A percentile compares a stretch with the other conserved stretches of the same genome.
phyloP scores from a whole-genome alignment of 192 early-diverging fungal genomes.

The Entophlyctis luteolus region DNA sequence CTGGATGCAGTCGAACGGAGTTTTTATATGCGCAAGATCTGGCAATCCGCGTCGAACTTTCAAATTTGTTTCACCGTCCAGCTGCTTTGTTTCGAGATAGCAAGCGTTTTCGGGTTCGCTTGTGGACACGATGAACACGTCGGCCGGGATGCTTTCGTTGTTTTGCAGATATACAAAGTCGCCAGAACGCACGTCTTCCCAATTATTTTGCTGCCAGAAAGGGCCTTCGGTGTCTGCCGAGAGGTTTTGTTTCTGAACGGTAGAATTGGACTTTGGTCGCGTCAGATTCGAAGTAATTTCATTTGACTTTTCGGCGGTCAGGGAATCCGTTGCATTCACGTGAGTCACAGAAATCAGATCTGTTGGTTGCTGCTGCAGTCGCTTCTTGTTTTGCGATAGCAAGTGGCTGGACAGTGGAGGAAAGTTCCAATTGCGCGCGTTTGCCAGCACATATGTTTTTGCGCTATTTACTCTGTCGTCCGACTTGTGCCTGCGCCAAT shows the following conservation, averaged over 20 bases:
- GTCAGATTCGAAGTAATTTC: not conserved
- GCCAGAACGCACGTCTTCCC: slow-evolving; percentile 63
- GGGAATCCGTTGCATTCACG: not conserved
- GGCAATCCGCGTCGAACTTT: slow-evolving; percentile 71
- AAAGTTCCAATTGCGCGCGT: slow-evolving; percentile 62
- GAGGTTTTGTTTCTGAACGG: not conserved
- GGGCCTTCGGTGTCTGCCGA: slow-evolving; percentile 11
- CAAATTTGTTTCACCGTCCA: slow-evolving; percentile 98
- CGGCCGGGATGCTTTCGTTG: slow-evolving; percentile 80
- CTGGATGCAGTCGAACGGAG: slow-evolving; percentile 65
- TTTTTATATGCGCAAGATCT: slow-evolving; percentile 63
- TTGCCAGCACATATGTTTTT: slow-evolving; percentile 51
- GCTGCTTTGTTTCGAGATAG: slow-evolving; percentile 90
- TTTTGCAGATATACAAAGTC: slow-evolving; percentile 83
- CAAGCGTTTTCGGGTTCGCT: slow-evolving; percentile 72
- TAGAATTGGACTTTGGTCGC: not conserved
- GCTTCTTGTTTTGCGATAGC: not conserved
- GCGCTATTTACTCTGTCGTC: slow-evolving; percentile 81
- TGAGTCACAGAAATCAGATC: not conserved
- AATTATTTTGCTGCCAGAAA: slow-evolving; percentile 37
- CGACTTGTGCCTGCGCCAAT: slow-evolving; percentile 78
- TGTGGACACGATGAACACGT: slow-evolving; percentile 76
- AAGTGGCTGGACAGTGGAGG: not conserved
- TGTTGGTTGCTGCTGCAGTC: slow-evolving; percentile 2
- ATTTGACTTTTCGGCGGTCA: not conserved